Evolutionary conservation across 768 basidiomycete genomes (phyloP).

Genomic region (Kwoniella sp.): DNA sequence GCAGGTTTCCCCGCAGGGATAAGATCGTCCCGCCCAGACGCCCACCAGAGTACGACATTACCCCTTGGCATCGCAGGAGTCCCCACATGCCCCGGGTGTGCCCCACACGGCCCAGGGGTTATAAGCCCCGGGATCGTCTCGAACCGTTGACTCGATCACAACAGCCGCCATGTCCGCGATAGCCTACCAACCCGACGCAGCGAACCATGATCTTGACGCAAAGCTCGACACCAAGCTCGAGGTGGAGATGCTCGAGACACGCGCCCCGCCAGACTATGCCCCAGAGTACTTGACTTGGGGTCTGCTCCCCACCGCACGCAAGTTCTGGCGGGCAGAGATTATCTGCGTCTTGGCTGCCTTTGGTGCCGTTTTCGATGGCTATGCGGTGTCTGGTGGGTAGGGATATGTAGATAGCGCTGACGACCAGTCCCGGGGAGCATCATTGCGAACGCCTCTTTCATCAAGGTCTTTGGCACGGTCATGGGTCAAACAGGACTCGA

Average conservation of each 20-base stretch:
- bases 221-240: neutral
- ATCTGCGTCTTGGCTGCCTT: neutral
- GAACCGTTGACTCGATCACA: too few relatives aligned
- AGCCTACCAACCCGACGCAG: too few relatives aligned
- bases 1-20: too few relatives aligned
- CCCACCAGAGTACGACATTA: too few relatives aligned
- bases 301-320: neutral
- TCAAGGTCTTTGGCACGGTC: neutral
- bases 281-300: neutral
- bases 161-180: too few relatives aligned
- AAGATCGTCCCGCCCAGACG: too few relatives aligned
- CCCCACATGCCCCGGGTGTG: too few relatives aligned
- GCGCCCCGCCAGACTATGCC: too few relatives aligned
- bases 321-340: neutral
- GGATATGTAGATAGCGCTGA: neutral
- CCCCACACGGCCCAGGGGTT: too few relatives aligned
- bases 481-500: neutral
- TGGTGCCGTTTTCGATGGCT: neutral
- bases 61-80: too few relatives aligned
- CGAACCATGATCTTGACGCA: neutral
- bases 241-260: neutral
- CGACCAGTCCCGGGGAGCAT: conserved; percentile 4
- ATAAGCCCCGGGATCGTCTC: too few relatives aligned
- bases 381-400: neutral
- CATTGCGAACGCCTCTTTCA: conserved; percentile 1